Conservation (phyloP, 495 filamentous ascomycete genomes). For the Hypoxylon lienhwacheense region DNA sequence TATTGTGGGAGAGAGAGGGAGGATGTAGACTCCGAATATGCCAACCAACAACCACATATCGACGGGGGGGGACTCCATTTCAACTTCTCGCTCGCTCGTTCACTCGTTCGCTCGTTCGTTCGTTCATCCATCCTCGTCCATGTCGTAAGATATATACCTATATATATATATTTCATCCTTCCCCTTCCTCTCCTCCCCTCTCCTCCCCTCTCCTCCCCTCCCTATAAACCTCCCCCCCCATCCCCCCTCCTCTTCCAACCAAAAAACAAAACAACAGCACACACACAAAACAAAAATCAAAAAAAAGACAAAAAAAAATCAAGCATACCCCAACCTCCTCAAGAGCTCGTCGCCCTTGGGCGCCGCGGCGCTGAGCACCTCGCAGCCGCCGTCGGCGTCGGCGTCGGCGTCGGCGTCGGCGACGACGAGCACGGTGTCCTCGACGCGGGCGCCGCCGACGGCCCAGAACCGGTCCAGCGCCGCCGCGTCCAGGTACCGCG, state of each 20-base stretch:
- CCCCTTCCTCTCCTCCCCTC: neutral
- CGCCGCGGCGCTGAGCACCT: constrained; percentile 82
- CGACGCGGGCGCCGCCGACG: constrained; percentile 87
- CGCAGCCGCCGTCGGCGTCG: constrained; percentile 73
- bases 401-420: constrained; percentile 70
- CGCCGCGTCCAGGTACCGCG: constrained; percentile 71
- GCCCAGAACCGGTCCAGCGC: constrained; percentile 70
- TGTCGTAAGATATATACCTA: neutral
- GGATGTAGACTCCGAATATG: no score
- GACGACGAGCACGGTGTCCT: constrained; percentile 90
- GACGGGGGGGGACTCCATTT: no score
- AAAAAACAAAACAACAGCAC: no score
- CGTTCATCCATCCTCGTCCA: no score
- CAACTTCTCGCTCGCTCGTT: no score
- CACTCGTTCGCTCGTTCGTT: no score
- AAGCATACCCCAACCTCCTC: constrained; percentile 37
- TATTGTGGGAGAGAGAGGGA: no score
- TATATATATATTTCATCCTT: neutral
- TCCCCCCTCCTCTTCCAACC: no score
- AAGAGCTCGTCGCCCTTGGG: constrained; percentile 69
- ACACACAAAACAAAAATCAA: no score
- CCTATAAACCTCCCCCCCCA: neutral
- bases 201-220: neutral
- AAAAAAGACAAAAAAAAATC: no score
- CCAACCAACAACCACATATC: no score